Percentiles rank a stretch among this genome's conserved stretches.
phyloP scores from a whole-genome alignment of 306 rosid genomes.

The Echinosophora koreensis region DNA sequence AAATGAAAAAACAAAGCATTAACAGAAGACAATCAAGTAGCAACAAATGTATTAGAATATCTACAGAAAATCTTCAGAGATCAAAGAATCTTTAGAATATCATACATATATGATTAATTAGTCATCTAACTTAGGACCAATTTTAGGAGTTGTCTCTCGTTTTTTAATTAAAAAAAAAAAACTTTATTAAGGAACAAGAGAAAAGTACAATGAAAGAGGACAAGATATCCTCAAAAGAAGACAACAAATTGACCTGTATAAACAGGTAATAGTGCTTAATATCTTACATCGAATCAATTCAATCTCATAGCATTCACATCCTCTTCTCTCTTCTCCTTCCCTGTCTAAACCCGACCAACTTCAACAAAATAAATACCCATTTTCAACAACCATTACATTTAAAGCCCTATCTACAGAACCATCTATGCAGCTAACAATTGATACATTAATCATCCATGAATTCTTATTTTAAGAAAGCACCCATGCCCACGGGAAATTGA shows the following conservation, averaged over 20 bases:
- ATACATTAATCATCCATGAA: constrained; percentile 31
- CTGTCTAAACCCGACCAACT: constrained; percentile 27
- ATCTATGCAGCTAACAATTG: constrained; percentile 34
- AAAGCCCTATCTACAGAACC: constrained; percentile 8
- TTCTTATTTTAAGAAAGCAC: constrained; percentile 39
- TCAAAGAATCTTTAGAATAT: background rate
- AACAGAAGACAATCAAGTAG: constrained; percentile 12
- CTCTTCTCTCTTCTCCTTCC: background rate
- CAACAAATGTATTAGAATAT: constrained; percentile 25
- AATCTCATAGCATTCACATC: constrained; percentile 4
- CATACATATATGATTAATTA: constrained; percentile 7
- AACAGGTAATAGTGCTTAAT: background rate
- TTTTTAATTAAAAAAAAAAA: too few species aligned
- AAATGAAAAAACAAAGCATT: constrained; percentile 20
- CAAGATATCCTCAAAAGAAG: background rate
- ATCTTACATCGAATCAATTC: background rate
- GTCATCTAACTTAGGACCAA: background rate
- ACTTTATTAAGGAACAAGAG: background rate
- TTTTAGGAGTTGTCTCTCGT: background rate
- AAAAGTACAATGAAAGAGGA: background rate
- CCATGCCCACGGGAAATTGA: constrained; percentile 13
- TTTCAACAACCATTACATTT: constrained; percentile 28
- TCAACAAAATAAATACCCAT: constrained; percentile 3
- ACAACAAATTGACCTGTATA: background rate
- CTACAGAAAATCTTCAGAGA: background rate